Percentiles rank a stretch among this genome's conserved stretches.
phyloP scores from a whole-genome alignment of 345 rosid genomes.

The Camelina hispida region DNA sequence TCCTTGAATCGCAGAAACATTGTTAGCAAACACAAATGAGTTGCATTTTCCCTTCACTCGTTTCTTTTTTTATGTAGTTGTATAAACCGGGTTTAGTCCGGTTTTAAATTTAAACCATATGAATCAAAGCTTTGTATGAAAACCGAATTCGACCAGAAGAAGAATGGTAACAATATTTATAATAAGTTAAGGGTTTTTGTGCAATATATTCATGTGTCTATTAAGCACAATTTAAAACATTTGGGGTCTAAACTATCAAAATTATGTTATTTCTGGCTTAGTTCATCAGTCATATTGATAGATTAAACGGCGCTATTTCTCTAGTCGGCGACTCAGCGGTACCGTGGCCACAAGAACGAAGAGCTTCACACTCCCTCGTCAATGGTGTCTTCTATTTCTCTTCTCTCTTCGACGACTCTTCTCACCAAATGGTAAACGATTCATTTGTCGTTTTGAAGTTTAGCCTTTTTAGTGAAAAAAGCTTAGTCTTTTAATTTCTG shows the following conservation, averaged over 20 bases:
- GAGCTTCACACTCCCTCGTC: conserved; percentile 32
- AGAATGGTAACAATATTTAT: background rate
- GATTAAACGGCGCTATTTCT: conserved; percentile 29
- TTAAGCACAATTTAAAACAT: background rate
- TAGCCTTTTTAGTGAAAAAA: background rate
- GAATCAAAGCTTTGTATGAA: background rate
- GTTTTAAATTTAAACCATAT: conserved; percentile 16
- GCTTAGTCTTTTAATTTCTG: conserved; percentile 1
- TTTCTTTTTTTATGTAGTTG: background rate
- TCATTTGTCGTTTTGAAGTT: background rate
- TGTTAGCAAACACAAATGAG: conserved; percentile 6
- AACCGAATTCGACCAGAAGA: background rate
- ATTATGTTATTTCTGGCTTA: background rate
- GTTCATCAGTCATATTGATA: background rate
- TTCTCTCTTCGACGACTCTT: conserved; percentile 38
- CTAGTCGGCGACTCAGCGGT: conserved; percentile 15
- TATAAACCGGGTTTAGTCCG: conserved; percentile 19
- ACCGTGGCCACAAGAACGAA: conserved; percentile 7
- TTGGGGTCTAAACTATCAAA: conserved; percentile 27
- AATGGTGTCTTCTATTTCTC: conserved; percentile 50
- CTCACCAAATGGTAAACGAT: conserved; percentile 46
- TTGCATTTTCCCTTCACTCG: conserved; percentile 26
- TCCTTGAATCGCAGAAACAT: conserved; percentile 23
- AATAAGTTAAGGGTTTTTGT: background rate
- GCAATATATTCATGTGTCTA: background rate